Evolutionary conservation across 805 yeast genomes (phyloP).

Genomic region (Debaryomyces hansenii): DNA sequence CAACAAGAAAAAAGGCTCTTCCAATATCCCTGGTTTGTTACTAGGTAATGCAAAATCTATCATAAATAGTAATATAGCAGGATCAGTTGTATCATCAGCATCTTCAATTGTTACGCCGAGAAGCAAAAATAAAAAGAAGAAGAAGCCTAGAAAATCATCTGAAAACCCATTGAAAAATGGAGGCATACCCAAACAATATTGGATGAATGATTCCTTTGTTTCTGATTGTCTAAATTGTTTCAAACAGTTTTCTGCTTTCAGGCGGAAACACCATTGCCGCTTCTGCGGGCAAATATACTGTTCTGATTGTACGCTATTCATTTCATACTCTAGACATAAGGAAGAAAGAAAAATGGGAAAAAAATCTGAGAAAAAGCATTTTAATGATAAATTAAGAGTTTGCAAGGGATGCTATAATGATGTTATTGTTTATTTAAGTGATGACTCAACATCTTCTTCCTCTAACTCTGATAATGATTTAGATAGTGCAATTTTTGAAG

Average conservation of each 20-base stretch:
- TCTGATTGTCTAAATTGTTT: conserved; percentile 85
- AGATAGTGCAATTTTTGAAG: conserved; percentile 14
- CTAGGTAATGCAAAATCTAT: conserved; percentile 40
- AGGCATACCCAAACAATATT: conserved; percentile 73
- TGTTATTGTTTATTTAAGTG: conserved; percentile 68
- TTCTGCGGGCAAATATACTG: conserved; percentile 97
- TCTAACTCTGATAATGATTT: conserved; percentile 27
- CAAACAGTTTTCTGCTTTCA: conserved; percentile 74
- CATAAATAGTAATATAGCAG: conserved; percentile 26
- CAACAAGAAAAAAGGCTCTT: conserved; percentile 24
- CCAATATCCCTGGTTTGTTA: conserved; percentile 32
- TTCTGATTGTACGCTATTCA: conserved; percentile 71
- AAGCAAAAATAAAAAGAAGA: conserved; percentile 20
- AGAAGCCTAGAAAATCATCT: conserved; percentile 28
- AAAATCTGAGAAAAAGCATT: conserved; percentile 41
- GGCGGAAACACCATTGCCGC: conserved; percentile 93
- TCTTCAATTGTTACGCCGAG: conserved; percentile 24
- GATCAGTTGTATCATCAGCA: conserved; percentile 27
- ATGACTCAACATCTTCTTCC: conserved; percentile 50
- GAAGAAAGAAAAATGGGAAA: conserved; percentile 30
- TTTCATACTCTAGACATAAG: conserved; percentile 55
- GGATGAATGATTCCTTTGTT: conserved; percentile 96
- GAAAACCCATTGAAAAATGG: conserved; percentile 46
- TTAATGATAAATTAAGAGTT: conserved; percentile 69
- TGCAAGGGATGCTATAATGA: conserved; percentile 76